A percentile compares a stretch with the other conserved stretches of the same genome.
These are phyloP conservation scores for Neltuma alba DNA, from an alignment of 306 rosid genomes.

Conservation along the genomic window DNA sequence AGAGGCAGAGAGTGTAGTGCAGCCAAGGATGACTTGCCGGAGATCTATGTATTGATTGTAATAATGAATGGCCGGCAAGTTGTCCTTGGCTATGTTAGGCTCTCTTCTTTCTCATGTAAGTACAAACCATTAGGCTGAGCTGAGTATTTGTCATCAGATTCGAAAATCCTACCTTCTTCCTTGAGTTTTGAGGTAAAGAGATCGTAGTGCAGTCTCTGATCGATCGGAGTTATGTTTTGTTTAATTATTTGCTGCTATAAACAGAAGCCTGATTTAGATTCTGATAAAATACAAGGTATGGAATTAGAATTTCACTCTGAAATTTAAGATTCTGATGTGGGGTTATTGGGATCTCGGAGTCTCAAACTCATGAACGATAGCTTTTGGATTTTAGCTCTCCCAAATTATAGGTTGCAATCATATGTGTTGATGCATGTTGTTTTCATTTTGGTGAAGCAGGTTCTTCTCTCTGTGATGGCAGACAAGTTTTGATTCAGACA, in stretches of 20 bases:
- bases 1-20: constrained; percentile 45
- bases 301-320: too few relatives aligned
- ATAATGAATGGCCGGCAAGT: constrained; percentile 46
- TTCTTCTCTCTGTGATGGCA: neutral
- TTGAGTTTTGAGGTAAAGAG: neutral
- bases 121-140: constrained; percentile 37
- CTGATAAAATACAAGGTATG: too few relatives aligned
- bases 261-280: too few relatives aligned
- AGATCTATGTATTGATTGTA: neutral
- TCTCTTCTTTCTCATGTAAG: constrained; percentile 54
- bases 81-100: constrained; percentile 56
- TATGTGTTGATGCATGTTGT: too few relatives aligned
- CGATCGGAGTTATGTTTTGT: neutral
- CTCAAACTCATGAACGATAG: too few relatives aligned
- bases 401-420: too few relatives aligned
- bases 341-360: too few relatives aligned
- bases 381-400: too few relatives aligned
- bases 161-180: neutral
- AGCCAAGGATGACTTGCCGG: constrained; percentile 80
- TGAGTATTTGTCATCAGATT: constrained; percentile 11
- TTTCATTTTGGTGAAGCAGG: neutral
- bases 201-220: constrained; percentile 19
- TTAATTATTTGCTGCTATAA: too few relatives aligned
- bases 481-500: neutral
- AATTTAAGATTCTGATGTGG: too few relatives aligned